Percentiles rank a stretch among this genome's conserved stretches.
These are phyloP conservation scores for Xeromyces bisporus DNA, from an alignment of 495 filamentous ascomycete genomes.

Conservation along the genomic window DNA sequence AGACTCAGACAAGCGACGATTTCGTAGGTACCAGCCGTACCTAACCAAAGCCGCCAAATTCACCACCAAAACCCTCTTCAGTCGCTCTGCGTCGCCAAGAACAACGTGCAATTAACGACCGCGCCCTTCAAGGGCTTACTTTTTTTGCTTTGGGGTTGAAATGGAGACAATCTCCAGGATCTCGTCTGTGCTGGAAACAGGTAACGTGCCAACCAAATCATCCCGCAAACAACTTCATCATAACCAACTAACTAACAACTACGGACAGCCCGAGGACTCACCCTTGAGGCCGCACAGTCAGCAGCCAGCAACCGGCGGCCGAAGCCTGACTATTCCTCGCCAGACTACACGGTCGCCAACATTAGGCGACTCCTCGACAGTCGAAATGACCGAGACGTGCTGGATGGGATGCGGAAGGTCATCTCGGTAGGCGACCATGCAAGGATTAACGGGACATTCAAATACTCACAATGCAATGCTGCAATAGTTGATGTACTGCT, in stretches of 20 bases:
- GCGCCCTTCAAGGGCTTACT: constrained; percentile 8
- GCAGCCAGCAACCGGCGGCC: constrained; percentile 35
- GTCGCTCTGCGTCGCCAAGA: no score
- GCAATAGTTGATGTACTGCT: constrained; percentile 84
- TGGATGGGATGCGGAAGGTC: constrained; percentile 81
- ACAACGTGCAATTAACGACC: constrained; percentile 6
- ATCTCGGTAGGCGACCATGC: constrained; percentile 74
- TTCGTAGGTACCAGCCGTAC: no score
- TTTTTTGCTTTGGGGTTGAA: constrained; percentile 10
- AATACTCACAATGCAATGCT: no score
- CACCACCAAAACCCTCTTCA: no score
- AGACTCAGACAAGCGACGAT: no score
- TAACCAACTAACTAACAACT: constrained; percentile 8
- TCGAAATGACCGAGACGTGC: constrained; percentile 78
- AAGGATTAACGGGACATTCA: no score
- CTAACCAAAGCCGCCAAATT: no score
- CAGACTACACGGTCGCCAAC: constrained; percentile 37
- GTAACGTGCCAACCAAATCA: constrained; percentile 27
- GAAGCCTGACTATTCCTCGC: constrained; percentile 24
- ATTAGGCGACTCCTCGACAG: constrained; percentile 91
- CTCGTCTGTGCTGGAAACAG: constrained; percentile 82
- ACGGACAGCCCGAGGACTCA: constrained; percentile 73
- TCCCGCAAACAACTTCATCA: not conserved
- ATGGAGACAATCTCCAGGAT: constrained; percentile 98
- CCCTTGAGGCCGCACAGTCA: constrained; percentile 83